phyloP scores from a whole-genome alignment of 2,329 filamentous ascomycete species.

The Colletotrichum limetticola region DNA sequence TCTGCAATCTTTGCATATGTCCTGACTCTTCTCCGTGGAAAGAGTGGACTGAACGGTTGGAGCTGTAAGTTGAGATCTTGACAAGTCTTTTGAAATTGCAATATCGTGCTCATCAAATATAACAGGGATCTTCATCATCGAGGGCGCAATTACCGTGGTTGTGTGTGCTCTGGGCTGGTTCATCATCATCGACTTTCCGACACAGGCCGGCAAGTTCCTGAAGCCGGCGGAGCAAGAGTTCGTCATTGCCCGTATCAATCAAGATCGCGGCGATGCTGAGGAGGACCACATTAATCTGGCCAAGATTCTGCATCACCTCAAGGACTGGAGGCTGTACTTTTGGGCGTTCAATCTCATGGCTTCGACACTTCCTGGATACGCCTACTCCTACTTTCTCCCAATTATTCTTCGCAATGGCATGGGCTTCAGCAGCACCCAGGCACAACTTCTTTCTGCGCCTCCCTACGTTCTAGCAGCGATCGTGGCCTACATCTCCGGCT shows the following conservation, averaged over 20 bases:
- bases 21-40: background rate
- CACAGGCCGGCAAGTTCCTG: background rate
- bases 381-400: conserved; percentile 5
- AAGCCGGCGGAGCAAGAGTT: background rate
- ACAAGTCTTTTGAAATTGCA: background rate
- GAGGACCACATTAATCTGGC: conserved; percentile 40
- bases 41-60: background rate
- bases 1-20: background rate
- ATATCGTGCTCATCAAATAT: background rate
- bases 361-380: conserved; percentile 44
- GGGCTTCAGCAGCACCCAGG: background rate
- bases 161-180: background rate
- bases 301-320: conserved; percentile 42
- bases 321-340: conserved; percentile 48
- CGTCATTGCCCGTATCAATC: background rate
- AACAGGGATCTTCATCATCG: background rate
- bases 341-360: conserved; percentile 47
- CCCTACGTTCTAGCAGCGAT: background rate
- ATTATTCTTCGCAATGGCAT: background rate
- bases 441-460: background rate
- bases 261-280: conserved; percentile 29
- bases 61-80: background rate
- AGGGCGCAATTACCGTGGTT: background rate
- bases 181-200: background rate
- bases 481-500: background rate